A percentile compares a stretch with the other conserved stretches of the same genome.
Evolutionary conservation across 2,329 filamentous ascomycete genomes (phyloP).

Genomic region (Sporothrix luriei): DNA sequence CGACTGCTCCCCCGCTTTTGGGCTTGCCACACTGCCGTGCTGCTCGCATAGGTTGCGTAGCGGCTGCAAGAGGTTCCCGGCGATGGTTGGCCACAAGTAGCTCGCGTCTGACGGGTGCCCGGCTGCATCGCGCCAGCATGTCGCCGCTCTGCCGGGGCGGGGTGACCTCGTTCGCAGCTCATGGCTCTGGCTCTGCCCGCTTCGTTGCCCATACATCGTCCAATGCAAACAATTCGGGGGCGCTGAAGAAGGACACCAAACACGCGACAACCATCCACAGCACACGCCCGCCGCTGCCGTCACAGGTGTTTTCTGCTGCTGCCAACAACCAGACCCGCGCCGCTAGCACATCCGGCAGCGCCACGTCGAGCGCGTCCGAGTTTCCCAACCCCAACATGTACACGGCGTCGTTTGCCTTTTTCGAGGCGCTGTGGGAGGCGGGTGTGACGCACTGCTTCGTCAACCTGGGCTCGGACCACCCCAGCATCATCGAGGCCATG

Average conservation of each 20-base stretch:
- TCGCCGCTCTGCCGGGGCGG: conserved; percentile 20
- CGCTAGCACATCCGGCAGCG: background rate
- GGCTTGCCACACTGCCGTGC: background rate
- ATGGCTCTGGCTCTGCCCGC: background rate
- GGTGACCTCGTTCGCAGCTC: background rate
- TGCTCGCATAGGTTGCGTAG: conserved; percentile 1
- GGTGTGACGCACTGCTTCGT: conserved; percentile 62
- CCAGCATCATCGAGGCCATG: conserved; percentile 74
- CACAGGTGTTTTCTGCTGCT: background rate
- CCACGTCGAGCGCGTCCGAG: background rate
- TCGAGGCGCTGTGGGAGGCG: conserved; percentile 76
- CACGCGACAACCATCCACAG: background rate
- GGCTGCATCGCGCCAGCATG: conserved; percentile 22
- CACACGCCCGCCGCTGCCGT: background rate
- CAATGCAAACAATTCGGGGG: background rate
- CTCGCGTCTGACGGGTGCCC: background rate
- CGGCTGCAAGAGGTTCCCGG: background rate
- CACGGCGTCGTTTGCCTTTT: conserved; percentile 79
- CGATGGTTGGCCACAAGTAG: conserved; percentile 18
- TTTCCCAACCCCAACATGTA: conserved; percentile 52
- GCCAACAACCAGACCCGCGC: conserved; percentile 2
- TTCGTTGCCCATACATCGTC: conserved; percentile 26
- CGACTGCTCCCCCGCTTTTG: conserved; percentile 22
- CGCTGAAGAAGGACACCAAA: background rate
- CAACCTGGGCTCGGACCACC: conserved; percentile 65